Percentiles rank a stretch among this genome's conserved stretches.
Evolutionary conservation across 495 filamentous ascomycete species (phyloP).

Genomic region (Aspergillus avenaceus): DNA sequence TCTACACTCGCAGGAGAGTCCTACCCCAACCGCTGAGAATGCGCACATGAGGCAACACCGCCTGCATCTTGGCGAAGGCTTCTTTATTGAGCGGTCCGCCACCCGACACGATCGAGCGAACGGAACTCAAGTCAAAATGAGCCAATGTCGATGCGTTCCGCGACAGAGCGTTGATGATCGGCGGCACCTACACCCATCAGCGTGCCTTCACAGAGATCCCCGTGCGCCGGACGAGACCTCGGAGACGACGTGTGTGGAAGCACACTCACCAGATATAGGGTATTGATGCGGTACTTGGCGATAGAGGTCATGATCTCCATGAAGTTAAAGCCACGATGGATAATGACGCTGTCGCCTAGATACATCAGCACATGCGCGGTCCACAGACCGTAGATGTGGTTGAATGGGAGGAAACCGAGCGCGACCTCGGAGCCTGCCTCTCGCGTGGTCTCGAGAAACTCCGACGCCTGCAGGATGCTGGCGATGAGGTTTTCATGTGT

Average conservation of each 20-base stretch:
- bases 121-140: background rate
- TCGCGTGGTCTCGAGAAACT: conserved; percentile 8
- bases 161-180: background rate
- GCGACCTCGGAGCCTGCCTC: conserved; percentile 5
- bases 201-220: background rate
- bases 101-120: background rate
- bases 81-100: background rate
- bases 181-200: conserved; percentile 2
- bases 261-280: conserved; percentile 6
- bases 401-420: conserved; percentile 7
- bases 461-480: conserved; percentile 7
- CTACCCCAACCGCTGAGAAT: background rate
- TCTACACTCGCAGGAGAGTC: background rate
- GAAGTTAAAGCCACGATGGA: conserved; percentile 10
- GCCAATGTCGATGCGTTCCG: background rate
- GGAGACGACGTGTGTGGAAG: background rate
- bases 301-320: conserved; percentile 7
- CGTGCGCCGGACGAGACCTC: background rate
- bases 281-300: conserved; percentile 4
- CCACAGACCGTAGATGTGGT: conserved; percentile 7
- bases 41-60: background rate
- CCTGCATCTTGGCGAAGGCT: background rate
- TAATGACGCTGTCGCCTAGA: conserved; percentile 4
- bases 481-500: conserved; percentile 4
- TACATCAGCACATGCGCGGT: conserved; percentile 6